phyloP scores from a whole-genome alignment of 2,329 filamentous ascomycete genomes.

The Colletotrichum zoysiae region DNA sequence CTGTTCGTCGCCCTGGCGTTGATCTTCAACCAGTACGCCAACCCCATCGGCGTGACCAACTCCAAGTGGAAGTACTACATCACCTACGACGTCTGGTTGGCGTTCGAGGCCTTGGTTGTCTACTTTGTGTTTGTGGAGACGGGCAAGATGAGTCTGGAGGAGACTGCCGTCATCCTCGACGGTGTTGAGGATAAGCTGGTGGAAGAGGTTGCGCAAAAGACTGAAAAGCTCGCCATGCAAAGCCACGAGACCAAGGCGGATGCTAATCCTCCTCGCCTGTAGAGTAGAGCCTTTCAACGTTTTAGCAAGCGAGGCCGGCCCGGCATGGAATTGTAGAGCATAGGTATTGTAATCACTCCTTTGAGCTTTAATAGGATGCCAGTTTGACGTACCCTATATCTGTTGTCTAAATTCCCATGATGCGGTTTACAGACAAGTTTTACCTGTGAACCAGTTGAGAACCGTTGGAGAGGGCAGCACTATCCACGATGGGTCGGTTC shows the following conservation, averaged over 20 bases:
- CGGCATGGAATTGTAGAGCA: not conserved
- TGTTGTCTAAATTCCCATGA: too few species aligned
- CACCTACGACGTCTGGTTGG: conserved; percentile 47
- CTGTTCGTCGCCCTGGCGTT: conserved; percentile 43
- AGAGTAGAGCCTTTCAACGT: not conserved
- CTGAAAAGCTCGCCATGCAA: conserved; percentile 23
- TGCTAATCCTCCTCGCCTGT: not conserved
- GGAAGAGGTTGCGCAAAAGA: conserved; percentile 41
- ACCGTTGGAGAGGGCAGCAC: too few species aligned
- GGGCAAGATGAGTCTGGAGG: conserved; percentile 38
- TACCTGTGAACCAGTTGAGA: too few species aligned
- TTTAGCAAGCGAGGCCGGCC: not conserved
- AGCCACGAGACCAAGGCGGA: not conserved
- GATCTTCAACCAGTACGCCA: conserved; percentile 38
- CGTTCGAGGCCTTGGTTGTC: conserved; percentile 31
- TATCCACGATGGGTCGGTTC: too few species aligned
- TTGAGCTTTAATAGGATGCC: not conserved
- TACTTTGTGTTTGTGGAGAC: conserved; percentile 43
- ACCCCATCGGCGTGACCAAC: conserved; percentile 32
- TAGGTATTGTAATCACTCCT: not conserved
- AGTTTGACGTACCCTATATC: not conserved
- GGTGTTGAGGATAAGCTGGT: conserved; percentile 24
- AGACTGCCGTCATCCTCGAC: conserved; percentile 39
- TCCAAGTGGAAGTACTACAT: conserved; percentile 54
- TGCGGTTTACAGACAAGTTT: too few species aligned